Base-by-base conservation (phyloP, 768 basidiomycete genomes). In the Boletus subparvulus region DNA sequence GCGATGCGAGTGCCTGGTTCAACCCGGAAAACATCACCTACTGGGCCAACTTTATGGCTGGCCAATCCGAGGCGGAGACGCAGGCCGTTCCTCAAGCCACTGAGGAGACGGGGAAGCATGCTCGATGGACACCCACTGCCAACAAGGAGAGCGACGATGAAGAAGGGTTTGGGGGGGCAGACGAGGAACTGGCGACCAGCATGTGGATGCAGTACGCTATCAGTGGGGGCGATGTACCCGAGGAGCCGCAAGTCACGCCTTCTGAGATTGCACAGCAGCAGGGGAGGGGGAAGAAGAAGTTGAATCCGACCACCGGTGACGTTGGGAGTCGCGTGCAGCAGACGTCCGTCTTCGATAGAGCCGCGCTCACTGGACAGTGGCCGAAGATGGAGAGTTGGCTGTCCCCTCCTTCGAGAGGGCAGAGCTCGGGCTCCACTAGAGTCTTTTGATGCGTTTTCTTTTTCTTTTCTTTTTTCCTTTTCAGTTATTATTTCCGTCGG, bases 371-470 rank as follows among this genome's bases (percentile, higher is more conserved):
- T 46, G 70, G 66, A 30, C 70, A 64, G 37, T 70, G 70, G 70
- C 72, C 70, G 50, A 73, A 71, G 65, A 68, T 73, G 72, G 70
- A 72, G 63, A 73, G 54, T 43, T 72, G 70, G 70, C 36, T 70
- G 55, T 60, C 69, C 19, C 63, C 69, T 21, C 60, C 69, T 39
- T 50, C 70, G 16, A 58, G 72, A 36, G 68, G 70, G 4, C 68
- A 72, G 51, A 73, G 44, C 52, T 68, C 72, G 36, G 66, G 70
- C 30, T 72, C 70, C 12, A 45, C 72, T 32, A 54, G 68, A 53
- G 63, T 72, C 43, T 63, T 72, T 60, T 73, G 63, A 71, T 40
- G 36, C 40, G 43, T 54, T 12, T 33, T 8, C 39, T 24, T 51
- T 28, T 3, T 28, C 26, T 28, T 3, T 28, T 28, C 26, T 3